Evolutionary conservation across 441 rosid genomes (phyloP).

Genomic region (Kokia cookei): DNA sequence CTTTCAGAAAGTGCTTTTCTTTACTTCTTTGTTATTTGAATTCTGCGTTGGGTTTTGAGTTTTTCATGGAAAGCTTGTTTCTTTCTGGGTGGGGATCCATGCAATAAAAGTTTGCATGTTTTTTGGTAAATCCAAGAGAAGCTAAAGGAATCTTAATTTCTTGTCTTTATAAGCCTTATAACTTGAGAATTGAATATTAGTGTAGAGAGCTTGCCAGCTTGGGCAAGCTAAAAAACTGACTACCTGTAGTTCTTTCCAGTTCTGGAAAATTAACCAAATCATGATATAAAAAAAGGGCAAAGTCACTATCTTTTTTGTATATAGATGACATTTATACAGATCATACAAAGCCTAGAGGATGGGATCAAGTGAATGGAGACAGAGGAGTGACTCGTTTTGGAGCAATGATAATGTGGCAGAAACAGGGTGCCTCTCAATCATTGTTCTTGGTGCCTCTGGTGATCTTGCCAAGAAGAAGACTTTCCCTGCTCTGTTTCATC

Average conservation of each 20-base stretch:
- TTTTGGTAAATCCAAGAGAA: background rate
- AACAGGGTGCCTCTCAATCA: conserved; percentile 79
- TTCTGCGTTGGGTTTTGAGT: background rate
- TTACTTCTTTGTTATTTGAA: background rate
- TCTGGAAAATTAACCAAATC: background rate
- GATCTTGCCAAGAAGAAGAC: conserved; percentile 99
- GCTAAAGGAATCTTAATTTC: background rate
- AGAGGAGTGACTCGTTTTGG: conserved; percentile 37
- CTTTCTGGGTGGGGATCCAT: background rate
- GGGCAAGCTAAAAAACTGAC: background rate
- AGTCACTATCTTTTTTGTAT: background rate
- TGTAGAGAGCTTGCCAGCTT: background rate
- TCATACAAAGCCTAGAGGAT: conserved; percentile 22
- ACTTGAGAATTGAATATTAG: background rate
- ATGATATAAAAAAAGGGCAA: background rate
- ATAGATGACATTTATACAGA: background rate
- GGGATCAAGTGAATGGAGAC: conserved; percentile 58
- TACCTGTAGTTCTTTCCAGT: background rate
- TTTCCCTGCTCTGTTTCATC: conserved; percentile 89
- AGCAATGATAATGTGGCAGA: conserved; percentile 35
- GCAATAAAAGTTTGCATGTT: background rate
- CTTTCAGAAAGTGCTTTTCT: background rate
- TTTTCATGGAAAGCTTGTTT: background rate
- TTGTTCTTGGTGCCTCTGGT: conserved; percentile 96
- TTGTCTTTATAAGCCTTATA: background rate